These are phyloP conservation scores for Zygosaccharomyces pseudobailii DNA, from an alignment of 1,139 yeast genomes.

Conservation along the genomic window DNA sequence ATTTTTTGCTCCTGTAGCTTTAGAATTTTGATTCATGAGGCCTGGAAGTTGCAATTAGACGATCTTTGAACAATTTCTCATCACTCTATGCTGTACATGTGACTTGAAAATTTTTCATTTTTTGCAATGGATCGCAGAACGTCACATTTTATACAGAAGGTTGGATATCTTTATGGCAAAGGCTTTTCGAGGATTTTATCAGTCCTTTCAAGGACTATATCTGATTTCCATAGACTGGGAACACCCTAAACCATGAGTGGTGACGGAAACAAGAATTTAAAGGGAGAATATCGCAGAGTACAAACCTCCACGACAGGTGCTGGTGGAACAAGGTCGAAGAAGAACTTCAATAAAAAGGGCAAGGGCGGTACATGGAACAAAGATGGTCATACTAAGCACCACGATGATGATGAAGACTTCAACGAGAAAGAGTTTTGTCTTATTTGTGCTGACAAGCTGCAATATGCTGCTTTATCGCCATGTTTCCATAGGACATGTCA, in stretches of 20 bases:
- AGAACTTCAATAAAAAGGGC: constrained; percentile 1
- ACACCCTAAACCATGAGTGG: constrained; percentile 1
- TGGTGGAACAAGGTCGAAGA: constrained; percentile 1
- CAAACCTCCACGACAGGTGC: constrained; percentile 4
- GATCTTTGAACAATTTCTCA: neutral
- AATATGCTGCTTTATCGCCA: constrained; percentile 63
- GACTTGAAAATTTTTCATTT: constrained; percentile 3
- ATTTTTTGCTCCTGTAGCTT: no score
- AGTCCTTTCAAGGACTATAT: neutral
- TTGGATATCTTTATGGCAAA: neutral
- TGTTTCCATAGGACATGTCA: constrained; percentile 88
- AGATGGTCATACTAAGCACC: neutral
- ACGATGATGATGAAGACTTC: constrained; percentile 28
- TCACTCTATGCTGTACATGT: neutral
- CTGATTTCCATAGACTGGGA: neutral
- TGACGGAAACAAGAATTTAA: neutral
- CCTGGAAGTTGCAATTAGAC: no score
- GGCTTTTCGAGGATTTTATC: neutral
- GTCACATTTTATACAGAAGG: neutral
- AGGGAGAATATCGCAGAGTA: constrained; percentile 4
- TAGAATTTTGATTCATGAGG: no score
- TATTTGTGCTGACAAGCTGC: constrained; percentile 74
- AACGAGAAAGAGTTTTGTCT: constrained; percentile 52
- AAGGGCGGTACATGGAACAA: neutral
- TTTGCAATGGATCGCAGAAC: neutral